Percentiles rank a stretch among this genome's conserved stretches.
phyloP scores from a whole-genome alignment of 2,329 filamentous ascomycete genomes.

The Dendryphion nanum region DNA sequence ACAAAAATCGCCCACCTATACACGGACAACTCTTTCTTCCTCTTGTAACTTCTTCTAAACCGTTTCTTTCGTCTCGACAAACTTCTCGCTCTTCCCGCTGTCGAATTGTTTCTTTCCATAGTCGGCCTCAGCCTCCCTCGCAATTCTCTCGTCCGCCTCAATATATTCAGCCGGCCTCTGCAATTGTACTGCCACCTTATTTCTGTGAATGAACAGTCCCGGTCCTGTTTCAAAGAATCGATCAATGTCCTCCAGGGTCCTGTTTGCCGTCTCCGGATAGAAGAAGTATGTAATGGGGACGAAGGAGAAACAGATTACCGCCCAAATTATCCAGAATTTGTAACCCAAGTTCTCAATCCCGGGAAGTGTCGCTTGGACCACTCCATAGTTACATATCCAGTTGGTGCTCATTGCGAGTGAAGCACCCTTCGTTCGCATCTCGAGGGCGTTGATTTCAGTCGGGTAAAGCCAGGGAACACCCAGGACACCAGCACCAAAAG shows the following conservation, averaged over 20 bases:
- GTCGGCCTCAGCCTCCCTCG: conserved; percentile 11
- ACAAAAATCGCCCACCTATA: too few species aligned
- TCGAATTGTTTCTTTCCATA: conserved; percentile 10
- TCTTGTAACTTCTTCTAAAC: background rate
- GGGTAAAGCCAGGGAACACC: conserved; percentile 38
- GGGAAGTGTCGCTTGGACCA: conserved; percentile 33
- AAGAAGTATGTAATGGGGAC: conserved; percentile 53
- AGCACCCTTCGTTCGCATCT: conserved; percentile 36
- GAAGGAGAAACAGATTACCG: conserved; percentile 53
- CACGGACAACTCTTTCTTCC: background rate
- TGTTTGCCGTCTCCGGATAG: conserved; percentile 52
- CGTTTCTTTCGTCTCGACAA: conserved; percentile 24
- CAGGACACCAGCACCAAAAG: conserved; percentile 35
- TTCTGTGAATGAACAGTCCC: conserved; percentile 46
- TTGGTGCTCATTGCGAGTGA: conserved; percentile 34
- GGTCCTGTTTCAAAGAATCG: conserved; percentile 37
- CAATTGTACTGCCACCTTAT: conserved; percentile 48
- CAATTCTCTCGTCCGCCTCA: conserved; percentile 45
- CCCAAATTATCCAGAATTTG: conserved; percentile 57
- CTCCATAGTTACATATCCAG: conserved; percentile 34
- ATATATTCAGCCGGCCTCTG: conserved; percentile 50
- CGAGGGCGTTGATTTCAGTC: conserved; percentile 33
- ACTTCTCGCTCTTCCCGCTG: conserved; percentile 15
- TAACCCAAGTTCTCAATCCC: conserved; percentile 47
- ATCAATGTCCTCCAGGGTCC: conserved; percentile 51